Evolutionary conservation across 805 yeast species (phyloP), one percentile per base, ranked within the genome.

Genomic region (Wickerhamiella bombiphila): DNA sequence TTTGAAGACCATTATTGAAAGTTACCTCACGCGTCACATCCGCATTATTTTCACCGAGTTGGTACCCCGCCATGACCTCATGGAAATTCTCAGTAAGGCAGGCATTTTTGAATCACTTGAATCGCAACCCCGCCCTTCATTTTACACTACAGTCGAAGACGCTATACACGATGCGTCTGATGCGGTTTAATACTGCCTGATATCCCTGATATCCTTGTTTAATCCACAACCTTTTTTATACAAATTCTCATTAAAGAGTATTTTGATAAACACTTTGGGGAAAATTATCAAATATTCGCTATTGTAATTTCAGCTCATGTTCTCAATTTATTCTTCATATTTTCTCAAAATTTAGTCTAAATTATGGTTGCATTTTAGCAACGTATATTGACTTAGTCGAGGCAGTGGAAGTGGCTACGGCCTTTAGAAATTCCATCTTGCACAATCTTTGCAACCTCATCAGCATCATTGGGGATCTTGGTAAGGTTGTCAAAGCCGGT

Each of bases 401-500:
- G 44, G n/a, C 52, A 60, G 56, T 82, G 94, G 66, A 80, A 82
- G 19, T 71, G 71, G 2, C 59, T 60, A 37, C 67, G 64, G 2
- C 80, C 79, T 54, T 69, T 79, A 3, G 66, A 58, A 15, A 56
- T 38, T 7, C 95, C 94, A 3, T 64, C 66, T 45, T 70, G 67
- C 19, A 88, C 93, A 46, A 91, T 82, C 46, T 65, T 64, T 30
- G 80, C 69, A 38, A 88, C 77, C 57, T 85, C 94, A 3, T 66
- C 69, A 1, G 96, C 85, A 54, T 91, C 93, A 41, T 79, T 76
- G 1, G 96, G 82, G 38, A 88, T 74, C 20, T 70, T 68, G 2
- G 95, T 88, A 38, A 88, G 62, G 49, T 81, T 80, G 52, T 85
- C 94, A 52, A 59, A 73, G 0, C 97, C 97, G 38, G 60, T 62